Base-by-base conservation (phyloP, 1,284 basidiomycete species). In the Cryptococcus sp. region DNA sequence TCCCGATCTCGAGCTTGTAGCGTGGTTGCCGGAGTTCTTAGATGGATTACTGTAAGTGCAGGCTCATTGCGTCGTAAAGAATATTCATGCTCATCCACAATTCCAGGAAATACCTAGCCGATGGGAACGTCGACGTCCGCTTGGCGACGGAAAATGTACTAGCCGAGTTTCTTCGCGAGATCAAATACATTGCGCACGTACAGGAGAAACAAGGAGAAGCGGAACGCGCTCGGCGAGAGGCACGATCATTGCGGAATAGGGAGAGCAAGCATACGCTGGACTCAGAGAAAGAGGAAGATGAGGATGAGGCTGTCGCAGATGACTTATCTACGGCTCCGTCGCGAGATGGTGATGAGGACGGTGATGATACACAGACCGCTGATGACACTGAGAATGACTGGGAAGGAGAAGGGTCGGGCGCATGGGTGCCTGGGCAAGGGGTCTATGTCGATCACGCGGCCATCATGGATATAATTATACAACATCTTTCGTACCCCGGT, bases 401-500 rank as follows among this genome's bases (percentile, higher is more conserved):
- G 65, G 73, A 75, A 20, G 77, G 78, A 2, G 73, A 78, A 37
- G 67, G 71, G 40, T 64, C 73, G 23, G 68, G 70, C 83, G 89
- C 86, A 46, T 98, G 93, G 91, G 81, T 91, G 40, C 93, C 93
- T 25, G 94, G 94, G 3, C 92, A 96, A 80, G 92, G 90, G 1
- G 93, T 99, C 7, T 84, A 84, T 59, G 88, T 99, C 59, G 89
- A 98, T 75, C 93, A 95, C 74, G 85, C 87, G 5, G 87, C 92
- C 10, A 93, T 99, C 57, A 86, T 98, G 55, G 92, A 98, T 69
- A 98, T 96, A 63, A 81, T 99, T 40, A 87, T 99, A n/a, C 85
- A 87, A 63, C 93, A 97, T 71, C 81, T 98, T 26, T 86, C 89
- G 50, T 85, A 84, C 63, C 88, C 91, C 68, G 91, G 93, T 94